phyloP scores from a whole-genome alignment of 805 yeast species.

The Ogataea sp. region DNA sequence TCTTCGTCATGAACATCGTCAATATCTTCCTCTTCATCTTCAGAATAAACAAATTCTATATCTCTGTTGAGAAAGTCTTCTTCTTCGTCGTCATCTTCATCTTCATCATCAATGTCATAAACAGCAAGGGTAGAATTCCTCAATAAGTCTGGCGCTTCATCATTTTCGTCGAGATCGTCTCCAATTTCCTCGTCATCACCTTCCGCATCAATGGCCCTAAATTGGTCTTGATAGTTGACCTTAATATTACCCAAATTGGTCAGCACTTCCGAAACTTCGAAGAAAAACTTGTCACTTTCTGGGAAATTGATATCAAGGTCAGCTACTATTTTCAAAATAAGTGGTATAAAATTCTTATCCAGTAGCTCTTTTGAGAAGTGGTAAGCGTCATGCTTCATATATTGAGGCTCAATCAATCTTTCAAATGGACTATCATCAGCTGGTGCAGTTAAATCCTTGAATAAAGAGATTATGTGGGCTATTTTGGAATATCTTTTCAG shows the following conservation, averaged over 20 bases:
- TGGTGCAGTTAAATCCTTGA: conserved; percentile 32
- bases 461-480: conserved; percentile 42
- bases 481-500: conserved; percentile 46
- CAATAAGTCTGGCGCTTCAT: conserved; percentile 77
- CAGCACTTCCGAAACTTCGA: conserved; percentile 50
- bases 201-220: conserved; percentile 40
- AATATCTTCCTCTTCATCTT: conserved; percentile 24
- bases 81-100: conserved; percentile 19
- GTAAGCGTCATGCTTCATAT: conserved; percentile 45
- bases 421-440: conserved; percentile 17
- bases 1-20: too few relatives aligned
- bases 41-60: conserved; percentile 10
- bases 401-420: neutral
- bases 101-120: conserved; percentile 72
- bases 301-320: conserved; percentile 72
- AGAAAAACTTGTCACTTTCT: conserved; percentile 49
- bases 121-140: conserved; percentile 88
- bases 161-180: conserved; percentile 54
- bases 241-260: conserved; percentile 50
- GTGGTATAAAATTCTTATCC: conserved; percentile 55
- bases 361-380: conserved; percentile 57
- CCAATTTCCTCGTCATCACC: conserved; percentile 47
- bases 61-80: conserved; percentile 8
- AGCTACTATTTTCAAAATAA: conserved; percentile 53
- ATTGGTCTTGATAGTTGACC: conserved; percentile 45